These are phyloP conservation scores for Trichothecium sympodiale DNA, from an alignment of 2,329 filamentous ascomycete species.

Conservation along the genomic window DNA sequence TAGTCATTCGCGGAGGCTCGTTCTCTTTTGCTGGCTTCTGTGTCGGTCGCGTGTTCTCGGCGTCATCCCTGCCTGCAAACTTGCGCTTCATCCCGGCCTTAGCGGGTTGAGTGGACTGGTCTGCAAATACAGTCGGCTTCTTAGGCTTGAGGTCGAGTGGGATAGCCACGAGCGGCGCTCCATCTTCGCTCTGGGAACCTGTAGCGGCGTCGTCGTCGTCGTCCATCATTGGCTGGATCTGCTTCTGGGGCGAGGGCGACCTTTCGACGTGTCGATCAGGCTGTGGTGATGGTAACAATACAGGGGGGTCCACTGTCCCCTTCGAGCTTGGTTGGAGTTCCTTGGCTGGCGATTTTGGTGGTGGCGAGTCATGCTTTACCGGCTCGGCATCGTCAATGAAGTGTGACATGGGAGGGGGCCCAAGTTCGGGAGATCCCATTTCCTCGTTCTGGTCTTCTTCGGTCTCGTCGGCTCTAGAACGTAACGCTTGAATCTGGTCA, in stretches of 20 bases:
- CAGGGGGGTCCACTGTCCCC: conserved; percentile 17
- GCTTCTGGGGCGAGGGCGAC: conserved; percentile 17
- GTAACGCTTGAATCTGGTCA: conserved; percentile 52
- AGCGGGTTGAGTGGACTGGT: conserved; percentile 9
- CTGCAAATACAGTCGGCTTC: conserved; percentile 5
- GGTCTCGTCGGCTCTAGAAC: conserved; percentile 26
- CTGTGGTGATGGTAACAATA: conserved; percentile 18
- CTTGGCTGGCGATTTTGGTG: conserved; percentile 1
- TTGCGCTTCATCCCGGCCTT: conserved; percentile 5
- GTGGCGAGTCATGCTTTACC: conserved; percentile 40
- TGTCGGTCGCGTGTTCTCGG: conserved; percentile 21
- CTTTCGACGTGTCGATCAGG: conserved; percentile 8
- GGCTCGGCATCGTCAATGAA: conserved; percentile 43
- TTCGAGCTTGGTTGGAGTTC: conserved; percentile 11
- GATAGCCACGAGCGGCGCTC: neutral
- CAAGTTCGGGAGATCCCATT: conserved; percentile 57
- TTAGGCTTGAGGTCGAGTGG: conserved; percentile 2
- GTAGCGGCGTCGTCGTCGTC: neutral
- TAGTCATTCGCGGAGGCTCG: conserved; percentile 8
- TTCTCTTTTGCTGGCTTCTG: conserved; percentile 17
- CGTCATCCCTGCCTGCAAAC: conserved; percentile 37
- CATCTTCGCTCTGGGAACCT: neutral
- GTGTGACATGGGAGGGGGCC: conserved; percentile 48
- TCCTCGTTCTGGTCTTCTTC: conserved; percentile 25
- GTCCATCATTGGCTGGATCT: conserved; percentile 4